Conservation (phyloP, 768 basidiomycete species). For the Piloderma croceum region DNA sequence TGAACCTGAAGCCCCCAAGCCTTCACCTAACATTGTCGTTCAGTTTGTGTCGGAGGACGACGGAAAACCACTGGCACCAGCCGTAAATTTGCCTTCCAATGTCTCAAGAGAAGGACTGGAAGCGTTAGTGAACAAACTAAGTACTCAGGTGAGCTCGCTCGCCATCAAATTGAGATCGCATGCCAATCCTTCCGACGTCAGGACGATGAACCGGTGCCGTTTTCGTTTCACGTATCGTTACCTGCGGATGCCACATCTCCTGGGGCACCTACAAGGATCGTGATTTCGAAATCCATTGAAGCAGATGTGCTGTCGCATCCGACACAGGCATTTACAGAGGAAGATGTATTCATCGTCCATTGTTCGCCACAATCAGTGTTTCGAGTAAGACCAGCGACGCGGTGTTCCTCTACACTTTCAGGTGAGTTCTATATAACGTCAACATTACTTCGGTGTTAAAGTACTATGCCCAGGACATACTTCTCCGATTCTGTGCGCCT, state of each 20-base stretch:
- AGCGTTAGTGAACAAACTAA: conserved; percentile 82
- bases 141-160: conserved; percentile 55
- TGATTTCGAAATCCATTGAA: conserved; percentile 80
- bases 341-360: conserved; percentile 82
- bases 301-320: conserved; percentile 72
- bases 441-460: not conserved
- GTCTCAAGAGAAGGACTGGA: conserved; percentile 80
- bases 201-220: conserved; percentile 89
- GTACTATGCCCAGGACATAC: conserved; percentile 59
- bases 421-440: conserved; percentile 39
- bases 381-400: conserved; percentile 85
- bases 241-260: conserved; percentile 47
- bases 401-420: conserved; percentile 89
- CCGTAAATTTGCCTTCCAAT: conserved; percentile 86
- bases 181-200: conserved; percentile 25
- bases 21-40: conserved; percentile 71
- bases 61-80: conserved; percentile 74
- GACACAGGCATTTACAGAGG: conserved; percentile 67
- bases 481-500: conserved; percentile 89
- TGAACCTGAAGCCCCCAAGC: conserved; percentile 39
- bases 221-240: conserved; percentile 79
- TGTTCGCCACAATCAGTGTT: conserved; percentile 97
- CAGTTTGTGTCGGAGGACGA: conserved; percentile 92
- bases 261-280: conserved; percentile 64
- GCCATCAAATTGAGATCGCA: conserved; percentile 7